Conservation (phyloP, 805 yeast genomes). For the Ogataea haglerorum region DNA sequence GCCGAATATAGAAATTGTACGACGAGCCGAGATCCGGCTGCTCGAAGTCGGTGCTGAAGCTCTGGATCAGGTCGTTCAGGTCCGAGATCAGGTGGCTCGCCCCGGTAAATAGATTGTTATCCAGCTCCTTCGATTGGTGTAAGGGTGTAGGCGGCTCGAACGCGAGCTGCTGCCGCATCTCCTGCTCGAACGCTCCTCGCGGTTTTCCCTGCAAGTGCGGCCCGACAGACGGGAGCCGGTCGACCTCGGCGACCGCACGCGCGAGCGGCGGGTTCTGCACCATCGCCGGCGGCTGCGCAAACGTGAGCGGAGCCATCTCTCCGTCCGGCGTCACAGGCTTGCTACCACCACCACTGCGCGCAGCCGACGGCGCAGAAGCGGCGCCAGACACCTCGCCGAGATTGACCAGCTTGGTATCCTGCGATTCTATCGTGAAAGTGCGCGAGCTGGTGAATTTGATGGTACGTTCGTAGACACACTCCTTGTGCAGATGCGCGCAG, state of each 20-base stretch:
- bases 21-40: conserved; percentile 9
- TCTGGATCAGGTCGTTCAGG: conserved; percentile 33
- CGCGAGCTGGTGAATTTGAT: conserved; percentile 33
- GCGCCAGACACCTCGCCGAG: conserved; percentile 6
- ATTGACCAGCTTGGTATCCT: conserved; percentile 14
- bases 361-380: not conserved
- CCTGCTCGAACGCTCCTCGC: conserved; percentile 9
- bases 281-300: conserved; percentile 18
- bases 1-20: conserved; percentile 6
- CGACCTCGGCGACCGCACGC: not conserved
- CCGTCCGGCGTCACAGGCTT: conserved; percentile 12
- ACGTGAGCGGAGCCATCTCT: conserved; percentile 1
- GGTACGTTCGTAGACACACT: conserved; percentile 36
- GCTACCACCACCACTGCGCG: not conserved
- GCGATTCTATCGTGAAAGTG: conserved; percentile 25
- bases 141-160: conserved; percentile 13
- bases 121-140: conserved; percentile 25
- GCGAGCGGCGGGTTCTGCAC: conserved; percentile 23
- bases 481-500: conserved; percentile 36
- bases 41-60: conserved; percentile 26
- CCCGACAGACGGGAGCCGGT: not conserved
- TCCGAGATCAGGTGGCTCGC: conserved; percentile 36
- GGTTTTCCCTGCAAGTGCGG: not conserved
- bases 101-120: conserved; percentile 32
- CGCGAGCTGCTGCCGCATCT: conserved; percentile 14